A percentile compares a stretch with the other conserved stretches of the same genome.
Conservation (phyloP, 176 grass and related monocot genomes). For the Alloteropsis semialata region DNA sequence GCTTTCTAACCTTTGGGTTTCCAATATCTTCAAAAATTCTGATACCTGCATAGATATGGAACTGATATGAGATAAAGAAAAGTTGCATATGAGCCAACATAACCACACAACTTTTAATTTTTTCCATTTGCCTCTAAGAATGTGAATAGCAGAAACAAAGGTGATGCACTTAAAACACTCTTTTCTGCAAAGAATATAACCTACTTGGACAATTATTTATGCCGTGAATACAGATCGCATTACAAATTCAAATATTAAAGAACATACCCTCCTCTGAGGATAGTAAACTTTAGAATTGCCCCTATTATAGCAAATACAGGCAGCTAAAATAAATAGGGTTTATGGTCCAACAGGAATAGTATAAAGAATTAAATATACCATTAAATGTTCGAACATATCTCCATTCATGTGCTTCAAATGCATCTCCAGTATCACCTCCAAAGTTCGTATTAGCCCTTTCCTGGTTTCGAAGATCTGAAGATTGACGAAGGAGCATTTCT, state of each 20-base stretch:
- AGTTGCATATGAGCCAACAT: conserved; percentile 13
- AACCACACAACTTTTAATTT: neutral
- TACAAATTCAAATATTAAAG: conserved; percentile 11
- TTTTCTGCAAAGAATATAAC: neutral
- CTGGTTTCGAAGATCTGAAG: conserved; percentile 53
- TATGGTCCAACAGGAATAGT: neutral
- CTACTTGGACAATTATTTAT: conserved; percentile 7
- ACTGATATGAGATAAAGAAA: conserved; percentile 6
- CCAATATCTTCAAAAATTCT: conserved; percentile 90
- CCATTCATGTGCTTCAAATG: conserved; percentile 87
- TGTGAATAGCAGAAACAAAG: conserved; percentile 17
- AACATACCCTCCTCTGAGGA: neutral
- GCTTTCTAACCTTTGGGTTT: conserved; percentile 65
- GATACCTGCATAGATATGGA: conserved; percentile 59
- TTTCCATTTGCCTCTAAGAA: neutral
- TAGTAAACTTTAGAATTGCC: neutral
- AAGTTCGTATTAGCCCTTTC: conserved; percentile 46
- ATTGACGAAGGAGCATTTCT: conserved; percentile 77
- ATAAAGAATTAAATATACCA: conserved; percentile 35
- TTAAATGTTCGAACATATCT: conserved; percentile 84
- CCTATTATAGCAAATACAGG: conserved; percentile 16
- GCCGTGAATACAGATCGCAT: neutral
- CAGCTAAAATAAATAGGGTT: conserved; percentile 13
- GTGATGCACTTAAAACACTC: neutral
- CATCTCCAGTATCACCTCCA: conserved; percentile 71